A percentile compares a stretch with the other conserved stretches of the same genome.
Conservation (phyloP, 192 early-diverging fungal species). For the Coemansia sp. region DNA sequence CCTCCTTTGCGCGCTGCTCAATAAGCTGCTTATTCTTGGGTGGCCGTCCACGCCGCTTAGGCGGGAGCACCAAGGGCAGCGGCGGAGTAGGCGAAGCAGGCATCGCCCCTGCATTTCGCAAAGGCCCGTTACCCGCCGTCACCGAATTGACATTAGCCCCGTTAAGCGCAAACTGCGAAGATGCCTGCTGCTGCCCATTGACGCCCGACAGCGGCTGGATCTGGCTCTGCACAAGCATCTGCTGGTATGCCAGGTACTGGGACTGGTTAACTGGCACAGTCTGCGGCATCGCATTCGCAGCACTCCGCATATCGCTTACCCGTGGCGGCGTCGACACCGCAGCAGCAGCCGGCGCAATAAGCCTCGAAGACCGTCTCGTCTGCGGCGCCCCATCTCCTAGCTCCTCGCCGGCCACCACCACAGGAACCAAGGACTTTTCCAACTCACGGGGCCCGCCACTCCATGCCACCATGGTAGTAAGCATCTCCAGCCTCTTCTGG, state of each 20-base stretch:
- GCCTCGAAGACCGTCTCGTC: constrained; percentile 27
- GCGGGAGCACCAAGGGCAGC: constrained; percentile 9
- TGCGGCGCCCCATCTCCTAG: constrained; percentile 17
- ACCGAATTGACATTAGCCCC: neutral
- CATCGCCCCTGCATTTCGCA: neutral
- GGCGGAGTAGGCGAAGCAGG: neutral
- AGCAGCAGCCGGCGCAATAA: constrained; percentile 1
- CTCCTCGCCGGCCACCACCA: constrained; percentile 3
- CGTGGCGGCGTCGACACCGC: neutral
- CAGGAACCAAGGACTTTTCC: constrained; percentile 14
- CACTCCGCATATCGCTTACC: neutral
- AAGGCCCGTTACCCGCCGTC: neutral
- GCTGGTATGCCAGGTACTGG: constrained; percentile 31
- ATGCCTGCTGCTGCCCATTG: constrained; percentile 9
- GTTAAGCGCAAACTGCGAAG: constrained; percentile 13
- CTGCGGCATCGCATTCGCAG: neutral
- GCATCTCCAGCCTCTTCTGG: constrained; percentile 24
- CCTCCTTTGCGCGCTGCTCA: constrained; percentile 43
- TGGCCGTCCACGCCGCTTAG: constrained; percentile 42
- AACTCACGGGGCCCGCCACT: constrained; percentile 25
- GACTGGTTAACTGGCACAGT: constrained; percentile 12
- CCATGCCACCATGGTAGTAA: constrained; percentile 34
- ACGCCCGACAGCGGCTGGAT: constrained; percentile 2
- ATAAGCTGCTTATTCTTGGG: constrained; percentile 54
- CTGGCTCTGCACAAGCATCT: constrained; percentile 34